Evolutionary conservation across 768 basidiomycete species (phyloP).

Genomic region (Rhizopogon vesiculosus): DNA sequence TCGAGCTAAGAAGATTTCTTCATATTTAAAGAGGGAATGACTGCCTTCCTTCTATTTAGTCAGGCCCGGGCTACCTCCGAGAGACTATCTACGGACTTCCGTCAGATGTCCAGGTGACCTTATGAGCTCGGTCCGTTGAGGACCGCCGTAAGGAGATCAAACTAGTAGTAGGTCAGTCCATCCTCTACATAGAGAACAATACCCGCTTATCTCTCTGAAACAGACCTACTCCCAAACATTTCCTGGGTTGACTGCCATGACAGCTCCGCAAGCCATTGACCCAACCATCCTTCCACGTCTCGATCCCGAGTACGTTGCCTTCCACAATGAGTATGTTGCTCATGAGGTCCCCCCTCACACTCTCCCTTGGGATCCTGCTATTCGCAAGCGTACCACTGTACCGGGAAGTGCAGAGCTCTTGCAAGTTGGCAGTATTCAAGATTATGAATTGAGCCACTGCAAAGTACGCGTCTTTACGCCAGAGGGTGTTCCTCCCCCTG

Average conservation of each 20-base stretch:
- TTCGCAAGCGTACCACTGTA: constrained; percentile 48
- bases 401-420: constrained; percentile 55
- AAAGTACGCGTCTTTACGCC: constrained; percentile 65
- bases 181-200: background rate
- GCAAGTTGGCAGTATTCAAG: constrained; percentile 49
- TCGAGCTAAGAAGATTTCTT: background rate
- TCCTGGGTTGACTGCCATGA: constrained; percentile 8
- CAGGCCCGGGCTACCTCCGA: too few relatives aligned
- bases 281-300: constrained; percentile 52
- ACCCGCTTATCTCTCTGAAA: background rate
- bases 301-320: constrained; percentile 63
- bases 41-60: too few relatives aligned
- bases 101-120: constrained; percentile 3
- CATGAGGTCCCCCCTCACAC: constrained; percentile 48
- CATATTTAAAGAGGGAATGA: background rate
- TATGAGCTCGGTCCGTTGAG: background rate
- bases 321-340: constrained; percentile 48
- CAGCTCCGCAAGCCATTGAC: constrained; percentile 48
- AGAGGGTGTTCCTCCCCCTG: constrained; percentile 35
- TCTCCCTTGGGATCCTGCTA: constrained; percentile 55
- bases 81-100: background rate
- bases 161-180: background rate
- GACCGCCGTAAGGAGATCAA: background rate
- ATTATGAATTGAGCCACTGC: constrained; percentile 47
- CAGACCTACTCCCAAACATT: background rate